Conservation (phyloP, 768 basidiomycete species). For the Pulveroboletus sp. region DNA sequence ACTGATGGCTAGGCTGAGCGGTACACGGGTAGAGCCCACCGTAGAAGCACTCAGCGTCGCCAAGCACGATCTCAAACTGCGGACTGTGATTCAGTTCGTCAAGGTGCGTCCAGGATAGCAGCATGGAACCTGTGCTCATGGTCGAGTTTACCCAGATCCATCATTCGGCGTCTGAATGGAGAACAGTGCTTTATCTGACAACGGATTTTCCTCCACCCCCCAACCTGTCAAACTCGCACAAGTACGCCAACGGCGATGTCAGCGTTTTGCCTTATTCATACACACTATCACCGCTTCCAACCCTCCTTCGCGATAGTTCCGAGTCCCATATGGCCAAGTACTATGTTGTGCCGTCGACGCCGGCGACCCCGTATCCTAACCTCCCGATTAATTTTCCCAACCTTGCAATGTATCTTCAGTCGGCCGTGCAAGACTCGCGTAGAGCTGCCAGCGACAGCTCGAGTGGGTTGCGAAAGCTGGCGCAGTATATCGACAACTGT, state of each 20-base stretch:
- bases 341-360: slow-evolving; percentile 66
- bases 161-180: slow-evolving; percentile 60
- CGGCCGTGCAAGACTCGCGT: slow-evolving; percentile 67
- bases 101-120: slow-evolving; percentile 56
- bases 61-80: slow-evolving; percentile 57
- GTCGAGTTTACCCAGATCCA: slow-evolving; percentile 45
- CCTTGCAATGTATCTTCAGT: slow-evolving; percentile 72
- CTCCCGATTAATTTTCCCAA: slow-evolving; percentile 76
- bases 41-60: slow-evolving; percentile 60
- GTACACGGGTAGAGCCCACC: slow-evolving; percentile 67
- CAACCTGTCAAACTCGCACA: slow-evolving; percentile 40
- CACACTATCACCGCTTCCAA: slow-evolving; percentile 53
- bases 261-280: slow-evolving; percentile 73
- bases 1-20: slow-evolving; percentile 70
- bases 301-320: slow-evolving; percentile 59
- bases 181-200: slow-evolving; percentile 73
- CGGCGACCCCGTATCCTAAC: slow-evolving; percentile 59
- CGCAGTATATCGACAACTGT: slow-evolving; percentile 64
- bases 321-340: slow-evolving; percentile 65
- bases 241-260: slow-evolving; percentile 57
- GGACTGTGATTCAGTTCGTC: slow-evolving; percentile 77
- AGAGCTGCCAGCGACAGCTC: slow-evolving; percentile 56
- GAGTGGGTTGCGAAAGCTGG: slow-evolving; percentile 61
- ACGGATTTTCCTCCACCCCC: slow-evolving; percentile 65
- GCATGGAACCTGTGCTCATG: background rate